Evolutionary conservation across 2,329 filamentous ascomycete genomes (phyloP).

Genomic region (Colletotrichum orchidophilum): DNA sequence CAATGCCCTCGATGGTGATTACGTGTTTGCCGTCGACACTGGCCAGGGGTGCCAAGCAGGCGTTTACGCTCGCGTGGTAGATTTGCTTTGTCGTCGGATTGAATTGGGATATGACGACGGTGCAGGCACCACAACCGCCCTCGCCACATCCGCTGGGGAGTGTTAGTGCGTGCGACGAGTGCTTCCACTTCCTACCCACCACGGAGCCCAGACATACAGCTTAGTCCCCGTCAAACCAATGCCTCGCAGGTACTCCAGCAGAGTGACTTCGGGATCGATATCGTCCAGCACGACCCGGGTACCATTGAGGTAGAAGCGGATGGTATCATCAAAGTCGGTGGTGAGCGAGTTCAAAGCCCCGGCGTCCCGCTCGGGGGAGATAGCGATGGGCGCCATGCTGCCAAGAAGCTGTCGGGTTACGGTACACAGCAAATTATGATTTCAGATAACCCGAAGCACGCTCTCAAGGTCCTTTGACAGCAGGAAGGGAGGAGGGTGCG

Average conservation of each 20-base stretch:
- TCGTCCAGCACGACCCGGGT: constrained; percentile 87
- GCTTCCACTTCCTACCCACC: not conserved
- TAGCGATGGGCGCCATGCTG: constrained; percentile 65
- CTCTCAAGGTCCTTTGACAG: not conserved
- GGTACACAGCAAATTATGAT: not conserved
- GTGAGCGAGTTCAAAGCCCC: constrained; percentile 65
- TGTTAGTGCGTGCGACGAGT: not conserved
- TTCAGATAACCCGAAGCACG: not conserved
- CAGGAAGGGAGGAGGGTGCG: not conserved
- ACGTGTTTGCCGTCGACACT: constrained; percentile 98
- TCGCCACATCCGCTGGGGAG: constrained; percentile 81
- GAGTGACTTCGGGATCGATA: constrained; percentile 89
- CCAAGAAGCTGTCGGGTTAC: not conserved
- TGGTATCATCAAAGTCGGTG: constrained; percentile 82
- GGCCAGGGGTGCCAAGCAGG: constrained; percentile 90
- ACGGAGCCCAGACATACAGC: constrained; percentile 58
- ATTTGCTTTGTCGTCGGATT: constrained; percentile 93
- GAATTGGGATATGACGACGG: constrained; percentile 91
- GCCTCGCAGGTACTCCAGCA: constrained; percentile 91
- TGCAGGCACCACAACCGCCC: constrained; percentile 96
- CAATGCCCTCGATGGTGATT: constrained; percentile 96
- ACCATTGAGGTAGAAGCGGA: constrained; percentile 94
- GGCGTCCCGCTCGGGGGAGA: constrained; percentile 57
- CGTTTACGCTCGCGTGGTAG: constrained; percentile 97
- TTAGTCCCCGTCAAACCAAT: constrained; percentile 96